Base-by-base conservation (phyloP, 1,284 basidiomycete species). In the Inonotus obliquus region DNA sequence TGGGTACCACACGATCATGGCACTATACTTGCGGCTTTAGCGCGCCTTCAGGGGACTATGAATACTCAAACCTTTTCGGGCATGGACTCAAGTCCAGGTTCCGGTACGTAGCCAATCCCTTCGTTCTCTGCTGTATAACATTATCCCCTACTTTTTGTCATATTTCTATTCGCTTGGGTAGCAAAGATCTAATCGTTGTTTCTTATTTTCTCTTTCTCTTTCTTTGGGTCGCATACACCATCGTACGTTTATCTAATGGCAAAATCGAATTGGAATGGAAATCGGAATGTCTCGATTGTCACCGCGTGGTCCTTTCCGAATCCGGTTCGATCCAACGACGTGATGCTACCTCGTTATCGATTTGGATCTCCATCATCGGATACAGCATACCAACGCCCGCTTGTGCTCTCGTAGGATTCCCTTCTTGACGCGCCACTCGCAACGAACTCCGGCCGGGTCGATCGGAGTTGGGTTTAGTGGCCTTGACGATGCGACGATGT, bases 1-100 rank as follows among this genome's bases (percentile, higher is more conserved):
- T 37, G 76, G 81, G 45, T 74, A 82, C 67, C 81, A 79, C 69
- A 76, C 65, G 86, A 89, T 63, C 79, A 89, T 41, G 78, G 76
- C 44, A 76, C 81, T 11, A 71, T 91, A 57, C 75, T 87, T 37
- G 84, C 81, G 65, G 85, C 83, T 57, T 81, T 90, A 80, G 83
- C 77, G 63, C 81, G 76, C 27, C 49, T 52, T 32, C 49, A 35
- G 29, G 49, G 27, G 11, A 17, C 49, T 35, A 52, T 11, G 2
- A 52, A 35, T 27, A 35, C 27, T n/a, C 49, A 52, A 32, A 27
- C 17, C 3, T 52, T 52, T 17, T 4, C 27, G 49, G 14, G 47
- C 23, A 25, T 52, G 29, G 49, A 52, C 21, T 52, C 49, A 27
- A 35, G 7, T 35, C 29, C 49, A 7, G 29, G 23, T 52, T 52